Evolutionary conservation across 345 rosid genomes (phyloP).

Genomic region (Euphorbia peplus): DNA sequence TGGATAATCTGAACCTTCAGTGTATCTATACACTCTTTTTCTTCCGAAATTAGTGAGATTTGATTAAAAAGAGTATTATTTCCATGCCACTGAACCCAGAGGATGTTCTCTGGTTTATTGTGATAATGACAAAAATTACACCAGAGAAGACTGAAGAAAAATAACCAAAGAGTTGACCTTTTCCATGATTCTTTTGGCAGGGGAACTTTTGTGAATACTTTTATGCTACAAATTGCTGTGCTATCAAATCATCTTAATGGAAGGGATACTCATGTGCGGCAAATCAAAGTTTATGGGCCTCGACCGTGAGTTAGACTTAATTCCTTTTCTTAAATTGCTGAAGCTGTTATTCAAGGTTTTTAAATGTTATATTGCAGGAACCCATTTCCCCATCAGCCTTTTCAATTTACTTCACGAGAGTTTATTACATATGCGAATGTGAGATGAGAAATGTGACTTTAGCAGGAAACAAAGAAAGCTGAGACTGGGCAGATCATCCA

Average conservation of each 20-base stretch:
- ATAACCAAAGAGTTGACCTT: not conserved
- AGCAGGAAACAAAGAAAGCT: not conserved
- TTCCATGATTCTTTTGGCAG: constrained; percentile 38
- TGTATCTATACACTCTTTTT: no score
- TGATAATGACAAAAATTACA: no score
- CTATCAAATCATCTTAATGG: constrained; percentile 85
- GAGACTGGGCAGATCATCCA: constrained; percentile 11
- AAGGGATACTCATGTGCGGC: constrained; percentile 83
- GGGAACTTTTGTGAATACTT: constrained; percentile 85
- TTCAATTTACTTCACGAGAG: constrained; percentile 81
- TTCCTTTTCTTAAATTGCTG: not conserved
- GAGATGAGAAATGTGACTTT: constrained; percentile 40
- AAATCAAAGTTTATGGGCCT: constrained; percentile 91
- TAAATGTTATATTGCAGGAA: constrained; percentile 44
- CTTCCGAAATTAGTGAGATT: not conserved
- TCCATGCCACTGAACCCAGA: not conserved
- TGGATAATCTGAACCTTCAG: not conserved
- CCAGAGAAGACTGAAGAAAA: not conserved
- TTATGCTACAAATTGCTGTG: constrained; percentile 81
- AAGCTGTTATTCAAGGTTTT: no score
- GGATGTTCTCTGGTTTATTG: not conserved
- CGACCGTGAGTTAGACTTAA: constrained; percentile 49
- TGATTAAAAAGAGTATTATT: not conserved
- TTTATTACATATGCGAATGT: constrained; percentile 65
- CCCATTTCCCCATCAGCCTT: constrained; percentile 80